Evolutionary conservation across 768 basidiomycete genomes (phyloP), one percentile per base, ranked within the genome.

Genomic region (Tylopilus sp.): DNA sequence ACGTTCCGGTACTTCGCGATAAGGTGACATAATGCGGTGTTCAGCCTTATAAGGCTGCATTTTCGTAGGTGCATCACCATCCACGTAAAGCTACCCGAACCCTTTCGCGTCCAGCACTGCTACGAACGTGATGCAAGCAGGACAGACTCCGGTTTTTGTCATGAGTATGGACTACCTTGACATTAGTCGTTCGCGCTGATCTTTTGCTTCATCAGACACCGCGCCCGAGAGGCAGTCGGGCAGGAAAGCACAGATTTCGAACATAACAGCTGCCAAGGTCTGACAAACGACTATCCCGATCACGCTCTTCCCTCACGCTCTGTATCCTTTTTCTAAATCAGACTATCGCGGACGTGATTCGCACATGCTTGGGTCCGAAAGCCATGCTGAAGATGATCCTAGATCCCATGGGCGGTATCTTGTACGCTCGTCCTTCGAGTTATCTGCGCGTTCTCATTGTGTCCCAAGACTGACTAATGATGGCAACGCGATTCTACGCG

Each of bases 321-420:
- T 17, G 3, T n/a, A n/a, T 36, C 34, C 19, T 9, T 45, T 59
- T 3, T 11, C n/a, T n/a, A n/a, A 14, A 51, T 21, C 53, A 95
- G 94, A 97, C 93, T 10, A 94, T 98, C 1, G 93, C 96, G 57
- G 97, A 98, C 78, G 95, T 99, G 6, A 98, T 98, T 63, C 74
- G 96, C 56, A 98, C 96, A 57, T 98, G 97, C 81, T 72, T 98
- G 31, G 97, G 95, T 1, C 96, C 96, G 1, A 96, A 97, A 66
- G 86, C 97, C 37, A 98, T 98, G 97, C 76, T 98, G 48, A 99
- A 98, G 79, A 98, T 99, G 97, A 97, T 98, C 62, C 74, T 98
- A 40, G 96, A 98, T 75, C 95, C 95, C 2, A 98, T 99, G 97
- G 97, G 97, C 48, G 97, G 97, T 49, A 98, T 99, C 62, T 66